Evolutionary conservation across 176 grass and related monocot genomes (phyloP), one percentile per base, ranked within the genome.

Genomic region (Luzula sylvatica): DNA sequence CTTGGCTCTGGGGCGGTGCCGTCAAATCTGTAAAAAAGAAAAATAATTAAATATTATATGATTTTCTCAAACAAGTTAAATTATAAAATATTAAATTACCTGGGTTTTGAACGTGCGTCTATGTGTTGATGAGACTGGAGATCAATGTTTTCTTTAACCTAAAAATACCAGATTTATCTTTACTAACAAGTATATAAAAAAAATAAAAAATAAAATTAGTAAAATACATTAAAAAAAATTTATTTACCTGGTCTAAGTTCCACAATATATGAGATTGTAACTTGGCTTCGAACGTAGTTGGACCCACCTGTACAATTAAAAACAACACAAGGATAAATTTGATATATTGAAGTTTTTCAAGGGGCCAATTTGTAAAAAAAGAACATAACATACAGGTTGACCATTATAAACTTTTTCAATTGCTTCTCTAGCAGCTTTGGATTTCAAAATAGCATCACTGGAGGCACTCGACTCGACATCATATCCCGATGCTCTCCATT

Each of bases 391-490:
- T 86, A 96, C 92, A 28, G 47, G 20, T 18, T 96, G 77, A 25
- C 92, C 85, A 41, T 64, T 75, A 43, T 96, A 96, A 70, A 80
- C 71, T 72, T 86, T 89, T 68, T 90, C 92, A 58, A 96, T 86
- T 60, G 81, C 81, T 80, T 96, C 92, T 14, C 81, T 53, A 70
- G 92, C 85, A 47, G 92, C 92, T 72, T 61, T 82, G 23, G 80
- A 79, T 55, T 88, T 88, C 61, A 95, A 66, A 67, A 95, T 88
- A 53, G 83, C 66, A 82, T 95, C 80, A 44, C 80, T 75, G 65
- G 90, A 96, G 45, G 84, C 84, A 42, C 84, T 89, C 65, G 92
- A 96, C 72, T 96, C 84, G 18, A 90, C 92, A 24, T 96, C 92
- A 82, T 89, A 82, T 25, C 92, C 85, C 68, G 81, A 79, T 61